A percentile compares a stretch with the other conserved stretches of the same genome.
Evolutionary conservation across 768 basidiomycete species (phyloP).

Genomic region (Boletus subparvulus): DNA sequence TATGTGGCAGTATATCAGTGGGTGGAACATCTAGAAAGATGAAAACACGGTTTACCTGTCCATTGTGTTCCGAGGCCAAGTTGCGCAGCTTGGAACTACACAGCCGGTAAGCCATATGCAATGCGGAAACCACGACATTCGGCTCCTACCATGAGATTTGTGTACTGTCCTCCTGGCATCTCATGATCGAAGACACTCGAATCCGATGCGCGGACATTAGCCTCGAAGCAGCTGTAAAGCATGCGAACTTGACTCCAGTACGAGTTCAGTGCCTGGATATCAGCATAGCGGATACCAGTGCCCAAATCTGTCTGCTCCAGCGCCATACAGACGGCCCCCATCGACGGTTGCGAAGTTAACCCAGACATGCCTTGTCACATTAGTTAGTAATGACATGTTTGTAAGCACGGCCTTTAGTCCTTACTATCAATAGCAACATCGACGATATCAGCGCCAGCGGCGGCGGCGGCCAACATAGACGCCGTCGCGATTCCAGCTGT

Average conservation of each 20-base stretch:
- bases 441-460: slow-evolving; percentile 96
- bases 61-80: slow-evolving; percentile 97
- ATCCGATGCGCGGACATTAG: slow-evolving; percentile 95
- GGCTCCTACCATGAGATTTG: slow-evolving; percentile 81
- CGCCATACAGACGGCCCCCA: slow-evolving; percentile 96
- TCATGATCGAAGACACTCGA: slow-evolving; percentile 99
- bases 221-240: slow-evolving; percentile 96
- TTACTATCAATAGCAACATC: slow-evolving; percentile 98
- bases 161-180: slow-evolving; percentile 98
- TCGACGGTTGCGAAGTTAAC: slow-evolving; percentile 95
- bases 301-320: slow-evolving; percentile 92
- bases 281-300: slow-evolving; percentile 94
- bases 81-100: slow-evolving; percentile 96
- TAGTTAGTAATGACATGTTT: slow-evolving; percentile 10
- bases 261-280: slow-evolving; percentile 94
- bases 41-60: slow-evolving; percentile 53
- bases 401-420: slow-evolving; percentile 29
- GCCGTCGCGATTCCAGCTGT: slow-evolving; percentile 97
- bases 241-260: slow-evolving; percentile 98
- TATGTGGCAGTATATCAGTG: slow-evolving; percentile 27
- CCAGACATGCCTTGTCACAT: slow-evolving; percentile 85
- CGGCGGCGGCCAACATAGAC: slow-evolving; percentile 95
- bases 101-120: slow-evolving; percentile 18
- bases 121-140: slow-evolving; percentile 14
- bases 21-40: slow-evolving; percentile 9